Percentiles rank a stretch among this genome's conserved stretches.
Conservation (phyloP, 768 basidiomycete species). For the Mycena crocata region DNA sequence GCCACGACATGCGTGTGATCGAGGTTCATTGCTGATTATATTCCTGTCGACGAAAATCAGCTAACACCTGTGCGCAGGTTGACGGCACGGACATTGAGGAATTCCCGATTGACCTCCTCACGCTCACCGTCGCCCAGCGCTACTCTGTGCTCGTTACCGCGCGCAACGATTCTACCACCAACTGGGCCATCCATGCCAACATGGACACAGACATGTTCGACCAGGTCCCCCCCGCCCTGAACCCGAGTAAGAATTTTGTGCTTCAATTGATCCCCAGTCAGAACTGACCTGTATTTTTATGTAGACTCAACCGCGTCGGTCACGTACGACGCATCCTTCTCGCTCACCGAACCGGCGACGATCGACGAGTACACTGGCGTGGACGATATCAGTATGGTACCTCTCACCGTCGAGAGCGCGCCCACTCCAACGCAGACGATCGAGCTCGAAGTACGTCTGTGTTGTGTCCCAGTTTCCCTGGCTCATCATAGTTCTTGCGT, state of each 20-base stretch:
- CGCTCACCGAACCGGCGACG: constrained; percentile 63
- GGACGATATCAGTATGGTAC: constrained; percentile 77
- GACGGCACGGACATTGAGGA: constrained; percentile 80
- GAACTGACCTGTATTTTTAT: not conserved
- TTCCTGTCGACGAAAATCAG: not conserved
- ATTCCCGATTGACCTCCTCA: constrained; percentile 76
- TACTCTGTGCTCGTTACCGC: constrained; percentile 95
- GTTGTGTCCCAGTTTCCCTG: not conserved
- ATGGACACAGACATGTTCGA: constrained; percentile 96
- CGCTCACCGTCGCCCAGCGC: constrained; percentile 88
- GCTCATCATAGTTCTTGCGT: not conserved
- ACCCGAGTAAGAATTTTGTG: constrained; percentile 71
- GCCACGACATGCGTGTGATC: constrained; percentile 86
- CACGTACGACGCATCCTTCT: constrained; percentile 70
- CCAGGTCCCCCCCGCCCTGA: constrained; percentile 72
- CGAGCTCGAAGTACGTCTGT: constrained; percentile 62
- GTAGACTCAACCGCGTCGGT: constrained; percentile 87
- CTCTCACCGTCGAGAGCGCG: constrained; percentile 64
- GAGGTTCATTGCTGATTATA: constrained; percentile 63
- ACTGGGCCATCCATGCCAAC: constrained; percentile 93
- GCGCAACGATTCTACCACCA: constrained; percentile 82
- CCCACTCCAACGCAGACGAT: constrained; percentile 66
- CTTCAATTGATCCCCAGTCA: not conserved
- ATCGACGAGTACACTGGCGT: constrained; percentile 70
- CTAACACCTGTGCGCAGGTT: constrained; percentile 2